Conservation (phyloP, 257 asterid genomes). For the Przewalskia tangutica region DNA sequence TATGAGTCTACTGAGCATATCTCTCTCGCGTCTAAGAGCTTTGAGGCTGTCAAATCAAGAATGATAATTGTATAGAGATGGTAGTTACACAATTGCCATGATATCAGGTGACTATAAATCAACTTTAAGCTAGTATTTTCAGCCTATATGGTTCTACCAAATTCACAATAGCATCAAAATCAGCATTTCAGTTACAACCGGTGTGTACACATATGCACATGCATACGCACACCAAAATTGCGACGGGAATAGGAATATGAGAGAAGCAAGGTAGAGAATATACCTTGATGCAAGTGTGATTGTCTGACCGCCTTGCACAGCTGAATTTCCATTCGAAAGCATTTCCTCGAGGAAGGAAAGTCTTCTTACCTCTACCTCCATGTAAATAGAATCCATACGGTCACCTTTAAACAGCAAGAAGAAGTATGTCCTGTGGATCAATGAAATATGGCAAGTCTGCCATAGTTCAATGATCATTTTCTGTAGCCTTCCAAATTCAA, state of each 20-base stretch:
- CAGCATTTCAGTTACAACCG: neutral
- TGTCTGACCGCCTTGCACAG: constrained; percentile 27
- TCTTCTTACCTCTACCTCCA: constrained; percentile 45
- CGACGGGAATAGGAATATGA: neutral
- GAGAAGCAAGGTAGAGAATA: neutral
- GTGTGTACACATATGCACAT: neutral
- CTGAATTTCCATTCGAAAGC: constrained; percentile 28
- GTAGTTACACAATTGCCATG: neutral
- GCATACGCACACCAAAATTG: neutral
- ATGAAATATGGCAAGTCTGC: constrained; percentile 39
- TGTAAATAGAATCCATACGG: constrained; percentile 37
- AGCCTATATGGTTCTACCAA: neutral
- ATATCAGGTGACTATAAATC: neutral
- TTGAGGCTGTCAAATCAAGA: constrained; percentile 27
- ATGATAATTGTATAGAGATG: neutral
- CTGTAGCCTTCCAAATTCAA: constrained; percentile 31
- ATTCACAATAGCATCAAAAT: neutral
- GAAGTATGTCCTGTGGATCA: constrained; percentile 46
- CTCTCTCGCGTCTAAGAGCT: constrained; percentile 32
- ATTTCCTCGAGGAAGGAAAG: constrained; percentile 35
- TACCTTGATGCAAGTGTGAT: constrained; percentile 36
- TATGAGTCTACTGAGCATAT: constrained; percentile 29
- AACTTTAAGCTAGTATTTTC: neutral
- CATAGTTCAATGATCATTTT: constrained; percentile 31
- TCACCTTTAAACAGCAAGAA: constrained; percentile 46